phyloP scores from a whole-genome alignment of 148 eudicot genomes.

The Rhododendron vialii region DNA sequence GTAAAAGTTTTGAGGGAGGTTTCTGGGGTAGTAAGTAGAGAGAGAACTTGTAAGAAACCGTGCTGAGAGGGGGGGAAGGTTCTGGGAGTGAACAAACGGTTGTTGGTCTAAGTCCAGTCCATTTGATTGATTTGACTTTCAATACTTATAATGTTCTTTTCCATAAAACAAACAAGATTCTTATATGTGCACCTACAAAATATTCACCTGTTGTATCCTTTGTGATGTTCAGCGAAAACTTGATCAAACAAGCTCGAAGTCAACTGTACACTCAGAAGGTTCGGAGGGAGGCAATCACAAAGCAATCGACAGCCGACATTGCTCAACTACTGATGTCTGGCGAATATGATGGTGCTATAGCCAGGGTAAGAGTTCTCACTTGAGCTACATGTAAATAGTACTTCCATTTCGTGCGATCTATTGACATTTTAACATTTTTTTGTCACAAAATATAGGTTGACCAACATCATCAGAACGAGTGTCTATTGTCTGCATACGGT shows the following conservation, averaged over 20 bases:
- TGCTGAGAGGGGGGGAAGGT: too few relatives aligned
- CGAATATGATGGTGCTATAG: conserved; percentile 5
- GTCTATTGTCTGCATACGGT: conserved; percentile 20
- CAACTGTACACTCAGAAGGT: conserved; percentile 16
- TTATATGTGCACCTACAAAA: background rate
- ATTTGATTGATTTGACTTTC: background rate
- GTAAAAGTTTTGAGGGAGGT: too few relatives aligned
- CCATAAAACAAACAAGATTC: background rate
- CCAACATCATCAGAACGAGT: conserved; percentile 14
- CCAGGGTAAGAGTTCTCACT: conserved; percentile 11
- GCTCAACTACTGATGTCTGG: conserved; percentile 19
- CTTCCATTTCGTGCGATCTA: background rate
- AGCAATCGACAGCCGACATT: conserved; percentile 18
- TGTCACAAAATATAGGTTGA: conserved; percentile 12
- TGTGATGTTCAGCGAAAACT: conserved; percentile 18
- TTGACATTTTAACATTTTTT: background rate
- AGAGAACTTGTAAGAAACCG: too few relatives aligned
- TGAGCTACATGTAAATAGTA: background rate
- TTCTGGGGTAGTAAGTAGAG: too few relatives aligned
- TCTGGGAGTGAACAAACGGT: background rate
- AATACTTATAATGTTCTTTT: background rate
- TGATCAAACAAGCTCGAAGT: conserved; percentile 12
- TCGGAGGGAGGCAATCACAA: conserved; percentile 24
- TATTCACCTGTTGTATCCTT: background rate
- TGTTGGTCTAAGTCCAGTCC: background rate